Conservation (phyloP, 345 rosid genomes). For the Anacardium occidentale region DNA sequence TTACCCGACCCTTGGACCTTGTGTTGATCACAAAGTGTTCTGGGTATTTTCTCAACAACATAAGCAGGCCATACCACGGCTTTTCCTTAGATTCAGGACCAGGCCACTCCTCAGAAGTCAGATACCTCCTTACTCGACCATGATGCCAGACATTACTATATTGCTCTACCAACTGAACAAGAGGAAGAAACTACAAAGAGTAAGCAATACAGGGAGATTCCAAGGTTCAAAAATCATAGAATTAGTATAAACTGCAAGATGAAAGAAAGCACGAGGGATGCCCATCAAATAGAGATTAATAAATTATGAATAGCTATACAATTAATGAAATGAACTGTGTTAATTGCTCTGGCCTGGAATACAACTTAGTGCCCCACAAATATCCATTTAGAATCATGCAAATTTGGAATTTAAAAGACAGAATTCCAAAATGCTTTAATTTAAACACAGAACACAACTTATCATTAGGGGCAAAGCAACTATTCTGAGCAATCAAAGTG, state of each 20-base stretch:
- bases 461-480: neutral
- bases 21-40: slow-evolving; percentile 96
- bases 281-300: neutral
- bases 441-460: neutral
- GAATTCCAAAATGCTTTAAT: slow-evolving; percentile 1
- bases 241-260: neutral
- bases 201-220: neutral
- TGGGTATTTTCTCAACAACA: slow-evolving; percentile 82
- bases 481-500: neutral
- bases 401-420: neutral
- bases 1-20: slow-evolving; percentile 75
- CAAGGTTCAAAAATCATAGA: slow-evolving; percentile 13
- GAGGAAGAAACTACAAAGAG: slow-evolving; percentile 7
- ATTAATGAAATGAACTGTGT: too few relatives aligned
- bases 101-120: slow-evolving; percentile 72
- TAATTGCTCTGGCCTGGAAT: too few relatives aligned
- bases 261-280: neutral
- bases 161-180: slow-evolving; percentile 67
- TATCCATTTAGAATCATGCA: neutral
- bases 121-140: slow-evolving; percentile 78
- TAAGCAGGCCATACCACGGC: slow-evolving; percentile 91
- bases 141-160: slow-evolving; percentile 86
- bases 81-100: slow-evolving; percentile 79
- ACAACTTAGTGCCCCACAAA: neutral
- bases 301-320: neutral